These are phyloP conservation scores for Plasmodium adleri DNA, from an alignment of 169 alveolate genomes.

Conservation along the genomic window DNA sequence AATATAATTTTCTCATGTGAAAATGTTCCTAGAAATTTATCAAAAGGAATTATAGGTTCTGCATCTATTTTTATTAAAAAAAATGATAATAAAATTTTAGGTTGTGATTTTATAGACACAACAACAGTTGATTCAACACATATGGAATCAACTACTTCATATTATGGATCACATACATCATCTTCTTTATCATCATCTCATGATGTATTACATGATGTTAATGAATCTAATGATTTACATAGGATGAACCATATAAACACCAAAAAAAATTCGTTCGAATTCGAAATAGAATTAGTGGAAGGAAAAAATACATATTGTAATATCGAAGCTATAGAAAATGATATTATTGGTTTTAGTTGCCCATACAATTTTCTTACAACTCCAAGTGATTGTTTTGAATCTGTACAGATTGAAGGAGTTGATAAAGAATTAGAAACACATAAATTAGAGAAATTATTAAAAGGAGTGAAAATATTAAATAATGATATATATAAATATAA, in stretches of 20 bases:
- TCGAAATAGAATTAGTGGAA: constrained; percentile 41
- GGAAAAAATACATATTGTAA: constrained; percentile 45
- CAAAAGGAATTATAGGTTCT: constrained; percentile 17
- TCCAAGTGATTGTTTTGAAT: constrained; percentile 56
- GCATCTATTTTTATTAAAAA: constrained; percentile 69
- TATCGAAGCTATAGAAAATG: constrained; percentile 71
- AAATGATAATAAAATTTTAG: constrained; percentile 57
- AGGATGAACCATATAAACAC: background rate
- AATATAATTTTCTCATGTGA: constrained; percentile 46
- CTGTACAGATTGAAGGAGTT: constrained; percentile 46
- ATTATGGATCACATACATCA: background rate
- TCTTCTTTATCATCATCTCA: background rate
- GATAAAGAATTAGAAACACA: constrained; percentile 55
- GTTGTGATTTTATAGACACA: constrained; percentile 54
- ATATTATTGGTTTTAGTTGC: constrained; percentile 67
- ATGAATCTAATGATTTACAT: background rate
- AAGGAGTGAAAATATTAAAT: constrained; percentile 33
- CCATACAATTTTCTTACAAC: constrained; percentile 60
- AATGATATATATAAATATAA: constrained; percentile 40
- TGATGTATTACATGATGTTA: no score
- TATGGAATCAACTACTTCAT: no score
- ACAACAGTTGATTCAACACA: background rate
- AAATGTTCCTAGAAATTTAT: constrained; percentile 18
- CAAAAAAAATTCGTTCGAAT: constrained; percentile 47
- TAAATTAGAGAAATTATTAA: constrained; percentile 21